Percentiles rank a stretch among this genome's conserved stretches.
Conservation (phyloP, 805 yeast genomes). For the Kodamaea leandrae region DNA sequence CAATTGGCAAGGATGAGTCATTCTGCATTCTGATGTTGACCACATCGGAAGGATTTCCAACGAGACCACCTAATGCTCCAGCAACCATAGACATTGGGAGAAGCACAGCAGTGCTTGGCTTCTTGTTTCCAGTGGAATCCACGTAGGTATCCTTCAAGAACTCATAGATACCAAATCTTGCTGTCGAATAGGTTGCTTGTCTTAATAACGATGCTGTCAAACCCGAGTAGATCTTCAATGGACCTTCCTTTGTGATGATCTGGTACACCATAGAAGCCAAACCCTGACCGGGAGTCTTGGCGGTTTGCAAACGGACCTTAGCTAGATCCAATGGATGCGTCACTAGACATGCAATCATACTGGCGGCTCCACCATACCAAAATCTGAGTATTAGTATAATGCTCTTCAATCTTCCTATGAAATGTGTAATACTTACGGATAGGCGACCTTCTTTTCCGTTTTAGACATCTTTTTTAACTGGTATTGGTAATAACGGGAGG, state of each 20-base stretch:
- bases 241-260: conserved; percentile 63
- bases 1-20: conserved; percentile 66
- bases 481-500: background rate
- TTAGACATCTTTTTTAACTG: conserved; percentile 5
- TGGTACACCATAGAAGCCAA: conserved; percentile 58
- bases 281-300: conserved; percentile 61
- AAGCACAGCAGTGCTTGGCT: conserved; percentile 57
- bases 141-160: conserved; percentile 55
- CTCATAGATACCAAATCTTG: conserved; percentile 86
- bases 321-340: conserved; percentile 87
- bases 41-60: conserved; percentile 86
- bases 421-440: conserved; percentile 13
- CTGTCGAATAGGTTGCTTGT: conserved; percentile 85
- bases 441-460: conserved; percentile 11
- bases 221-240: conserved; percentile 74
- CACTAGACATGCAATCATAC: conserved; percentile 61
- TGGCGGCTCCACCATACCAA: conserved; percentile 70
- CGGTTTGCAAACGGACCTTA: conserved; percentile 83
- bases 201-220: conserved; percentile 77
- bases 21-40: conserved; percentile 91
- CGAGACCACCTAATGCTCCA: conserved; percentile 80
- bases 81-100: conserved; percentile 82
- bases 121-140: conserved; percentile 37
- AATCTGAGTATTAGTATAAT: conserved; percentile 29
- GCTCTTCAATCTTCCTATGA: background rate